Percentiles rank a stretch among this genome's conserved stretches.
Evolutionary conservation across 2,329 filamentous ascomycete species (phyloP).

Genomic region (Aotearoamyces nothofagi): DNA sequence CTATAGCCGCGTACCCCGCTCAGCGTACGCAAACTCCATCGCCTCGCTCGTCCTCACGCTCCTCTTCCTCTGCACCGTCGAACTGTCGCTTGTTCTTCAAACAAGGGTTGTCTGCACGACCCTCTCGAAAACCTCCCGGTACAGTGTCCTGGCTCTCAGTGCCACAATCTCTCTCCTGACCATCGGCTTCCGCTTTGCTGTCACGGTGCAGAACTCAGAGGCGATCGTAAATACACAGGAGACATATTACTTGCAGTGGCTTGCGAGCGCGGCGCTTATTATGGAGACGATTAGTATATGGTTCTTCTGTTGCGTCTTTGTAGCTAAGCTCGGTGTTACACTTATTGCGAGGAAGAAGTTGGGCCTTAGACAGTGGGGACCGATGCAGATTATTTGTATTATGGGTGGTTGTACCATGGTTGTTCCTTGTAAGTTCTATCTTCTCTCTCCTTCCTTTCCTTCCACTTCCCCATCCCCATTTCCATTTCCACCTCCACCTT

Average conservation of each 20-base stretch:
- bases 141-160: constrained; percentile 30
- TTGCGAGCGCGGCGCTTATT: constrained; percentile 31
- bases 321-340: constrained; percentile 41
- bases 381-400: constrained; percentile 51
- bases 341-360: constrained; percentile 37
- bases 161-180: constrained; percentile 31
- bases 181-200: constrained; percentile 35
- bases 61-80: constrained; percentile 36
- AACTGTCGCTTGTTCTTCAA: constrained; percentile 45
- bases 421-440: constrained; percentile 36
- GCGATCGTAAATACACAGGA: constrained; percentile 9
- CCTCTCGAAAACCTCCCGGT: constrained; percentile 29
- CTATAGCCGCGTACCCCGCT: constrained; percentile 24
- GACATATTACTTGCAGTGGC: constrained; percentile 20
- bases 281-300: constrained; percentile 39
- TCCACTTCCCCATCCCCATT: constrained; percentile 4
- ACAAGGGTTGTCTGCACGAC: constrained; percentile 40
- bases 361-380: constrained; percentile 43
- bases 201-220: constrained; percentile 29
- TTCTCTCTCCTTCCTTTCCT: background rate
- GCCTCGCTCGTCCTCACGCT: constrained; percentile 31
- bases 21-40: constrained; percentile 30
- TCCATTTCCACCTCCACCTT: constrained; percentile 4
- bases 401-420: constrained; percentile 53
- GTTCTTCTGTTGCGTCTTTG: constrained; percentile 47